phyloP scores from a whole-genome alignment of 1,284 basidiomycete genomes.

The Hypsizygus ulmarius region DNA sequence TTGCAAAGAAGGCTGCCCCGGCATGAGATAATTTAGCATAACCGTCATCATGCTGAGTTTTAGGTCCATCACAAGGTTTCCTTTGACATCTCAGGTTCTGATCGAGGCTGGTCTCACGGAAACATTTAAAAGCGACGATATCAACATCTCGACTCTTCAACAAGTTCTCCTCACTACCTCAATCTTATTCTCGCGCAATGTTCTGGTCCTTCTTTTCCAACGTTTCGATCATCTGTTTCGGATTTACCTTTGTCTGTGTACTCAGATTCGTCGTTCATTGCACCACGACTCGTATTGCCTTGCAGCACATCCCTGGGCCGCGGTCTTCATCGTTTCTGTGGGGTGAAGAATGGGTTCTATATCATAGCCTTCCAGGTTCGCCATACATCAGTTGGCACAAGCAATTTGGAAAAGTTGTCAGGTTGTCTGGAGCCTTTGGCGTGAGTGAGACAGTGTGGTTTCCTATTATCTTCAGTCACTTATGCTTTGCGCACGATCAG shows the following conservation, averaged over 20 bases:
- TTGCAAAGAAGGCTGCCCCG: slow-evolving; percentile 9
- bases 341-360: slow-evolving; percentile 58
- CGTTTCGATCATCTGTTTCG: slow-evolving; percentile 15
- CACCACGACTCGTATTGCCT: slow-evolving; percentile 27
- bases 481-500: slow-evolving; percentile 26
- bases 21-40: slow-evolving; percentile 5
- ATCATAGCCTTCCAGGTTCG: slow-evolving; percentile 44
- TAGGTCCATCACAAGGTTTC: background rate
- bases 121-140: slow-evolving; percentile 14
- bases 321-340: slow-evolving; percentile 45
- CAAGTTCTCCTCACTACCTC: slow-evolving; percentile 4
- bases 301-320: slow-evolving; percentile 49
- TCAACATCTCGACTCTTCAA: background rate
- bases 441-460: slow-evolving; percentile 31
- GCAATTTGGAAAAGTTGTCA: slow-evolving; percentile 49
- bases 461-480: background rate
- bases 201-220: slow-evolving; percentile 9
- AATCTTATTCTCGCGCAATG: slow-evolving; percentile 9
- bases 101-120: slow-evolving; percentile 16
- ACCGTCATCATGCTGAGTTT: background rate
- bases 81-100: slow-evolving; percentile 2
- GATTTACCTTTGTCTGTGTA: slow-evolving; percentile 28
- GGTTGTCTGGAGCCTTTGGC: slow-evolving; percentile 53
- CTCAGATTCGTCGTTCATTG: slow-evolving; percentile 28
- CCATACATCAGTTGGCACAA: slow-evolving; percentile 51